phyloP scores from a whole-genome alignment of 2,329 filamentous ascomycete species.

The Stromatinia cepivora region DNA sequence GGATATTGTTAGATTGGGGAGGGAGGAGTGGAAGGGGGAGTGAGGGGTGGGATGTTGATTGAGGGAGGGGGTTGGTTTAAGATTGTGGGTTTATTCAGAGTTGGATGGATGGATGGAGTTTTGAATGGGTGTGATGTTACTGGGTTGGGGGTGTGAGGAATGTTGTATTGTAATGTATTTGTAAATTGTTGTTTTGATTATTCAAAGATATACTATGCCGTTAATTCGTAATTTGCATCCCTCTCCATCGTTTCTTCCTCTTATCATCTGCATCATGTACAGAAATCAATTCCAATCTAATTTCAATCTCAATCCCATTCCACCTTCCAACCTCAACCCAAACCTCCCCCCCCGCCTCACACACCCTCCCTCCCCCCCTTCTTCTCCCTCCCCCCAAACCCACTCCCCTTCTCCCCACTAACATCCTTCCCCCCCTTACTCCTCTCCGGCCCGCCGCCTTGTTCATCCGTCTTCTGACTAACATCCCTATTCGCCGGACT shows the following conservation, averaged over 20 bases:
- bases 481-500: constrained; percentile 62
- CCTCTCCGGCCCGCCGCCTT: constrained; percentile 52
- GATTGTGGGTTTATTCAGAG: neutral
- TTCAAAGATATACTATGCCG: neutral
- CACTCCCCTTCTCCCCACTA: constrained; percentile 42
- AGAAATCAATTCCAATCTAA: neutral
- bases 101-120: neutral
- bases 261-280: neutral
- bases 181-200: no score
- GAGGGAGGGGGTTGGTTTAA: neutral
- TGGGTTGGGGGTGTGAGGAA: no score
- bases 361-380: constrained; percentile 45
- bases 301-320: no score
- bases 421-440: constrained; percentile 44
- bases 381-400: constrained; percentile 49
- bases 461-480: constrained; percentile 48
- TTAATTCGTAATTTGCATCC: neutral
- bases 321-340: constrained; percentile 26
- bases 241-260: neutral
- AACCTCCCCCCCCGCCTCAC: constrained; percentile 38
- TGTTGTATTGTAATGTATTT: no score
- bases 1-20: constrained; percentile 54
- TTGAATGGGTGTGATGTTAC: neutral
- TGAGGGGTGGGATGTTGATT: neutral
- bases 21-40: constrained; percentile 42